Conservation (phyloP, 345 rosid genomes). For the Ailanthus altissimus region DNA sequence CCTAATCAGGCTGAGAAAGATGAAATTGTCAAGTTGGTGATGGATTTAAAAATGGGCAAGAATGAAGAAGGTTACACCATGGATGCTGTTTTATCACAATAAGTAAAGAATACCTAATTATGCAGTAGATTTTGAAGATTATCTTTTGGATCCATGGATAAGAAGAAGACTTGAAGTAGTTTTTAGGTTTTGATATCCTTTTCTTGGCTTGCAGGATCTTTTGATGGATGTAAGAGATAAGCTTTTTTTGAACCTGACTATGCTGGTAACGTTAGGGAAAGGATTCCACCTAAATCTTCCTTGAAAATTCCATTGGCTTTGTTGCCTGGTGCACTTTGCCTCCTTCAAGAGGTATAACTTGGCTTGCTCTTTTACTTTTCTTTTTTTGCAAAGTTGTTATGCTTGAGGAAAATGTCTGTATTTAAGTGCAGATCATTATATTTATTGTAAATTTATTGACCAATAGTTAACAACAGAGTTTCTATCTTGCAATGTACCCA, state of each 20-base stretch:
- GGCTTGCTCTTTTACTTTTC: constrained; percentile 1
- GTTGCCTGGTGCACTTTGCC: constrained; percentile 92
- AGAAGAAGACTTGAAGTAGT: not conserved
- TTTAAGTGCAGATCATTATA: not conserved
- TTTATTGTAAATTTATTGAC: not conserved
- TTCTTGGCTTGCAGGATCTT: constrained; percentile 57
- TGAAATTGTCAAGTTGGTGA: constrained; percentile 81
- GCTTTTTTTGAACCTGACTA: constrained; percentile 93
- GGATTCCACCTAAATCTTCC: constrained; percentile 71
- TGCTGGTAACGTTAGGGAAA: constrained; percentile 78
- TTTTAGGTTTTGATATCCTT: not conserved
- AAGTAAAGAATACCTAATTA: constrained; percentile 46
- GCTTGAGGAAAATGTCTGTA: not conserved
- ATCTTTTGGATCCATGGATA: not conserved
- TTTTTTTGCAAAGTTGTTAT: not conserved
- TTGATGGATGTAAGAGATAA: constrained; percentile 92
- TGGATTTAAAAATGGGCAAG: constrained; percentile 70
- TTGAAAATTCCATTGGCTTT: constrained; percentile 80
- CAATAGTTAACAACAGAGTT: not conserved
- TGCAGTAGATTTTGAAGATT: not conserved
- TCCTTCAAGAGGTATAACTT: constrained; percentile 84
- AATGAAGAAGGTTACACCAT: constrained; percentile 88
- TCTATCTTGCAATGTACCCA: not conserved
- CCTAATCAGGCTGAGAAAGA: constrained; percentile 85
- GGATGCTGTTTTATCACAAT: constrained; percentile 70